Conservation (phyloP, 495 filamentous ascomycete species). For the Penicillium verhagenii region DNA sequence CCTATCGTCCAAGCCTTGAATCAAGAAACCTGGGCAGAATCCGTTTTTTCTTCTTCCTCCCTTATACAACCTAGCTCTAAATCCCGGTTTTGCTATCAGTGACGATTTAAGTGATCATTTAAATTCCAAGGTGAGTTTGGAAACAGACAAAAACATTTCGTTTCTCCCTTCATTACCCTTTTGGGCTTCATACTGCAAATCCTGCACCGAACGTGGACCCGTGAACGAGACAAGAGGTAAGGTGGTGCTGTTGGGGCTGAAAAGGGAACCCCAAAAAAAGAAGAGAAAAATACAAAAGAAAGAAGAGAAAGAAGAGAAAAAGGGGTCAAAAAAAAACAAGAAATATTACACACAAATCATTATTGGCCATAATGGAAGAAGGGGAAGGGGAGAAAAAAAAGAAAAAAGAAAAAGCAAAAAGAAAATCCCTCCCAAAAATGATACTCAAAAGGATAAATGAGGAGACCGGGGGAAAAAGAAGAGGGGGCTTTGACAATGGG, state of each 20-base stretch:
- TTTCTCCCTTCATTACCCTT: neutral
- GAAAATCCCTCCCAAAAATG: neutral
- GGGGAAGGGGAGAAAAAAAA: neutral
- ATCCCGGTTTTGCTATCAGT: too few species aligned
- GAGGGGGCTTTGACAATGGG: slow-evolving; percentile 22
- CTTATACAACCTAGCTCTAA: too few species aligned
- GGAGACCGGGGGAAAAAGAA: neutral
- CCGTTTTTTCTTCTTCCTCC: too few species aligned
- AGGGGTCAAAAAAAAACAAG: neutral
- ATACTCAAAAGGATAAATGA: neutral
- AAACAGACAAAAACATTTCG: neutral
- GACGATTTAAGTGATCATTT: too few species aligned
- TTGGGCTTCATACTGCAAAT: neutral
- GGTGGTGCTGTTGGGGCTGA: neutral
- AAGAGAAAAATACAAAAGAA: neutral
- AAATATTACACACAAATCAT: too few species aligned
- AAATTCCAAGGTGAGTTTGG: neutral
- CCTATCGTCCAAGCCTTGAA: too few species aligned
- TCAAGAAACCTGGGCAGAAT: neutral
- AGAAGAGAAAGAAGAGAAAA: neutral
- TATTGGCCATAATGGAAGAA: neutral
- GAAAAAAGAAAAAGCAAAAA: neutral
- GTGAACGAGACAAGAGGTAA: neutral
- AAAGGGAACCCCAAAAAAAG: neutral
- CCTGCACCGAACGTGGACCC: neutral